Percentiles rank a stretch among this genome's conserved stretches.
phyloP scores from a whole-genome alignment of 2,329 filamentous ascomycete species.

The Cordyceps cateniannulata region DNA sequence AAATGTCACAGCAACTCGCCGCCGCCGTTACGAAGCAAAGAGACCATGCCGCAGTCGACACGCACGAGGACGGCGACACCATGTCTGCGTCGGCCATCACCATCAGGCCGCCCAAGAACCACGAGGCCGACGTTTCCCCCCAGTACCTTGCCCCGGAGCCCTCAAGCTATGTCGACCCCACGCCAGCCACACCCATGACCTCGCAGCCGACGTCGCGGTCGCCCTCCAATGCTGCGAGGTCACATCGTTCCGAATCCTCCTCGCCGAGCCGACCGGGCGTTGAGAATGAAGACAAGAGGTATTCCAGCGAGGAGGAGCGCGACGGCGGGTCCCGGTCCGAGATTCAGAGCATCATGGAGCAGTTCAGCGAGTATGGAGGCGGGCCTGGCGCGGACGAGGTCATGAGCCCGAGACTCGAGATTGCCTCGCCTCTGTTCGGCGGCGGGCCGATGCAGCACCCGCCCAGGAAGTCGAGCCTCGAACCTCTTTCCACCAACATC shows the following conservation, averaged over 20 bases:
- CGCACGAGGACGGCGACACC: slow-evolving; percentile 19
- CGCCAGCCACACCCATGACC: slow-evolving; percentile 47
- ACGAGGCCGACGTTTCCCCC: slow-evolving; percentile 28
- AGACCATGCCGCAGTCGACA: not conserved
- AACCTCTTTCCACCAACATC: slow-evolving; percentile 43
- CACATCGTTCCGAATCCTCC: slow-evolving; percentile 35
- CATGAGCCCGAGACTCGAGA: slow-evolving; percentile 82
- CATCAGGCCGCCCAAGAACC: slow-evolving; percentile 39
- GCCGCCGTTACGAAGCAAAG: not conserved
- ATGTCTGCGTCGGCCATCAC: slow-evolving; percentile 44
- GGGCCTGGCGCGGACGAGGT: slow-evolving; percentile 73
- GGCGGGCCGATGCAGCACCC: slow-evolving; percentile 64
- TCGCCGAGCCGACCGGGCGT: slow-evolving; percentile 47
- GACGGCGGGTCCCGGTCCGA: slow-evolving; percentile 71
- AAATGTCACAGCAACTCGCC: not conserved
- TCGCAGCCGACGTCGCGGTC: slow-evolving; percentile 54
- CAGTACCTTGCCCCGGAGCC: slow-evolving; percentile 44
- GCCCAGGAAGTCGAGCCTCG: slow-evolving; percentile 79
- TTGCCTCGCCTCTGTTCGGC: slow-evolving; percentile 66
- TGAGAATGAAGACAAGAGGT: slow-evolving; percentile 51
- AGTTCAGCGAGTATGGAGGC: slow-evolving; percentile 72
- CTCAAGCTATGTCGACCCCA: slow-evolving; percentile 48
- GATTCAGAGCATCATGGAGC: slow-evolving; percentile 96
- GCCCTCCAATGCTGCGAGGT: slow-evolving; percentile 47
- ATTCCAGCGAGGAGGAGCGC: slow-evolving; percentile 54